Evolutionary conservation across 371 early-diverging fungal species (phyloP).

Genomic region (Syncephalastrum racemosum): DNA sequence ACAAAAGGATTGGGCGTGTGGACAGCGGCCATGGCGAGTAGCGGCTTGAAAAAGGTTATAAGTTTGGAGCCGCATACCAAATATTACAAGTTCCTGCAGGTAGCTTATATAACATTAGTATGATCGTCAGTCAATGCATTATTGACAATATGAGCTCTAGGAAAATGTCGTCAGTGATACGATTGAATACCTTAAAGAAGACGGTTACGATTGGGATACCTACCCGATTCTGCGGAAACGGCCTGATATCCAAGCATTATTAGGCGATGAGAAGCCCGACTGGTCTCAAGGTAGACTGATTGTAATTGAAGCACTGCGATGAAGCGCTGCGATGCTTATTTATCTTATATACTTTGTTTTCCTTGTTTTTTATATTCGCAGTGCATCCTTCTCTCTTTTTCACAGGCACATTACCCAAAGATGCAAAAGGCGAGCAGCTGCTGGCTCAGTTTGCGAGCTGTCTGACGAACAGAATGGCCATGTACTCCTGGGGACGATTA

Average conservation of each 20-base stretch:
- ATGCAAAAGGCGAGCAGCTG: conserved; percentile 40
- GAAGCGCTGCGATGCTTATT: background rate
- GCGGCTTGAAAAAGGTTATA: conserved; percentile 36
- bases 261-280: conserved; percentile 11
- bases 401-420: conserved; percentile 47
- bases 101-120: background rate
- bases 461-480: conserved; percentile 42
- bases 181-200: conserved; percentile 30
- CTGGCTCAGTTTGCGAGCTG: conserved; percentile 44
- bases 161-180: conserved; percentile 14
- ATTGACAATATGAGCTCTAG: conserved; percentile 5
- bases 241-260: no score
- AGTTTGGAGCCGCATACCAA: conserved; percentile 30
- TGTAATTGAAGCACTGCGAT: background rate
- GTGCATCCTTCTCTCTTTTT: conserved; percentile 42
- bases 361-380: conserved; percentile 5
- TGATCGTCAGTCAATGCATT: background rate
- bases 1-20: conserved; percentile 42
- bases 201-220: conserved; percentile 51
- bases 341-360: background rate
- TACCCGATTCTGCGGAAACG: conserved; percentile 13
- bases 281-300: conserved; percentile 37
- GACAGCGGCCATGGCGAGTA: conserved; percentile 34
- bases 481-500: conserved; percentile 47
- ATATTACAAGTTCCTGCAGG: conserved; percentile 30